Evolutionary conservation across 78 protist species (phyloP).

Genomic region (Monosiga brevicollis): DNA sequence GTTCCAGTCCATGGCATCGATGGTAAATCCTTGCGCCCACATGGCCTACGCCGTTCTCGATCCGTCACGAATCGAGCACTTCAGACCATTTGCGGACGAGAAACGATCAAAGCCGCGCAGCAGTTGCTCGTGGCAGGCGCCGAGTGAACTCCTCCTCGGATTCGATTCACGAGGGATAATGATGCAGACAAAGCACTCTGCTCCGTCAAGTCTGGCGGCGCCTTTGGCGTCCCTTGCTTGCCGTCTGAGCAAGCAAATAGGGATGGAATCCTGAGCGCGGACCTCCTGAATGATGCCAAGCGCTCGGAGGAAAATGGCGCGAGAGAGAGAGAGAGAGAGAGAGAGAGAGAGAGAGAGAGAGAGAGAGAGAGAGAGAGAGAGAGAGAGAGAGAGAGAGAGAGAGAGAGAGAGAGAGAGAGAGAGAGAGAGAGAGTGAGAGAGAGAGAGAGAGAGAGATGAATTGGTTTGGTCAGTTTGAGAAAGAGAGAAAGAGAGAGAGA

Average conservation of each 20-base stretch:
- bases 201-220: not conserved
- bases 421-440: not conserved
- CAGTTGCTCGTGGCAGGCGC: not conserved
- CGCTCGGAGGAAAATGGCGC: not conserved
- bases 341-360: not conserved
- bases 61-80: too few species aligned
- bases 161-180: too few species aligned
- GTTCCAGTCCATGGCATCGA: too few species aligned
- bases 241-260: too few species aligned
- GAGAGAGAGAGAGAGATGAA: not conserved
- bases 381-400: not conserved
- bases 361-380: not conserved
- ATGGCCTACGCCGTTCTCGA: too few species aligned
- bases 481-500: not conserved
- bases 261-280: too few species aligned
- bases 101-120: too few species aligned
- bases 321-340: not conserved
- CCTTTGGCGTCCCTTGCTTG: not conserved
- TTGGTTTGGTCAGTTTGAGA: not conserved
- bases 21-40: not conserved
- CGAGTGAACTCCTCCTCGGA: too few species aligned
- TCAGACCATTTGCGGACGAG: too few species aligned
- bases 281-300: not conserved
- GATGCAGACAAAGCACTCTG: slow-evolving; percentile 13
- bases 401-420: not conserved